phyloP scores from a whole-genome alignment of 139 green algal species.

The Volvox reticuliferus region DNA sequence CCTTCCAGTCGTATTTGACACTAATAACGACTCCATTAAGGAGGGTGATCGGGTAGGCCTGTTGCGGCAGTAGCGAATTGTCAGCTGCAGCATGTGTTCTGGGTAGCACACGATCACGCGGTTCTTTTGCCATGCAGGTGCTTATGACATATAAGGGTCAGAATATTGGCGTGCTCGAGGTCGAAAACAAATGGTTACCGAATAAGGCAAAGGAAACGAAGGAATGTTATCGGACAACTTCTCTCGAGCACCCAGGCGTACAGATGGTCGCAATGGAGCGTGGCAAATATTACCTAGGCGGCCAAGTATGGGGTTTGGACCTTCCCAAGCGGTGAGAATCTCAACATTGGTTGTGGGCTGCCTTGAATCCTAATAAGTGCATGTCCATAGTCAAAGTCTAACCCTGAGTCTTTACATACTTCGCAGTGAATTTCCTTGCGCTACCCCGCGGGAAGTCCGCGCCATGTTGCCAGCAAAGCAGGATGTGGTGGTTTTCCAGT shows the following conservation, averaged over 20 bases:
- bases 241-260: conserved; percentile 95
- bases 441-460: conserved; percentile 83
- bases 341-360: no score
- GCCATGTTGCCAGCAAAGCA: conserved; percentile 74
- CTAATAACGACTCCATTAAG: conserved; percentile 75
- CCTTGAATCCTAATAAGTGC: no score
- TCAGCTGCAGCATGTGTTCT: not conserved
- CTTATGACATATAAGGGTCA: conserved; percentile 92
- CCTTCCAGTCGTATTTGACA: conserved; percentile 94
- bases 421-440: conserved; percentile 87
- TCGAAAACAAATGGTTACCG: conserved; percentile 88
- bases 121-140: no score
- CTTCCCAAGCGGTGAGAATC: conserved; percentile 72
- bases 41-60: conserved; percentile 73
- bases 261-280: conserved; percentile 94
- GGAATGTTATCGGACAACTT: conserved; percentile 89
- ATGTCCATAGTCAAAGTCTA: no score
- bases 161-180: conserved; percentile 85
- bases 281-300: conserved; percentile 86
- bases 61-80: not conserved
- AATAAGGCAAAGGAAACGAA: conserved; percentile 70
- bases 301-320: conserved; percentile 68
- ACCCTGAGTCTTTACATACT: no score
- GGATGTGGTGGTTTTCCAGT: conserved; percentile 96
- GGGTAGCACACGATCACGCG: no score